These are phyloP conservation scores for Microbotryum silenes-acaulis DNA, from an alignment of 1,284 basidiomycete species.

Conservation along the genomic window DNA sequence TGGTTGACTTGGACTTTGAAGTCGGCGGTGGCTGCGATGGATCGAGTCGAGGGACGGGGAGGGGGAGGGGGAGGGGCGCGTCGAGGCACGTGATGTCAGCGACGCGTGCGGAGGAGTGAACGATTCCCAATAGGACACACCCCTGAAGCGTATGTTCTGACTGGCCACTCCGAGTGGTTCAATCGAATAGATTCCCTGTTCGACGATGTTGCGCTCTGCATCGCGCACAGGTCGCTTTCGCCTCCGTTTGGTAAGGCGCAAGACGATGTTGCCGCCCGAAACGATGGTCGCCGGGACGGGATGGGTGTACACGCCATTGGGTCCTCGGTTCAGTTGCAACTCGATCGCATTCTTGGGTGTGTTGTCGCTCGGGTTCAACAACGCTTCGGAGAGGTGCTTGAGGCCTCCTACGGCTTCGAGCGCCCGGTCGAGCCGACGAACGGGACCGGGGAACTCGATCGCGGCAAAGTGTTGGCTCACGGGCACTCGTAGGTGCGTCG, in stretches of 20 bases:
- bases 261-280: slow-evolving; percentile 63
- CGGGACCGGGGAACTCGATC: slow-evolving; percentile 83
- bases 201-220: slow-evolving; percentile 38
- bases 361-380: slow-evolving; percentile 43
- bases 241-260: slow-evolving; percentile 67
- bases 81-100: slow-evolving; percentile 1
- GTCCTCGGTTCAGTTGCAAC: slow-evolving; percentile 53
- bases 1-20: slow-evolving; percentile 62
- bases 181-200: slow-evolving; percentile 66
- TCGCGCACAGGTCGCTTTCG: slow-evolving; percentile 34
- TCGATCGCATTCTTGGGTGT: slow-evolving; percentile 47
- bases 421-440: slow-evolving; percentile 58
- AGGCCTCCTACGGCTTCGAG: slow-evolving; percentile 62
- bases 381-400: slow-evolving; percentile 59
- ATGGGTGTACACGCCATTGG: slow-evolving; percentile 65
- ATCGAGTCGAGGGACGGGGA: neutral
- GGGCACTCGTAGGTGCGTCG: too few species aligned
- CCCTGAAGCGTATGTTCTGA: slow-evolving; percentile 80
- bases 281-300: slow-evolving; percentile 72
- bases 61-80: neutral
- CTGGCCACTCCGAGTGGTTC: slow-evolving; percentile 66
- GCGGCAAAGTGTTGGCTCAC: slow-evolving; percentile 49
- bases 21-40: slow-evolving; percentile 69
- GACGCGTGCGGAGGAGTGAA: neutral
- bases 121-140: slow-evolving; percentile 47